phyloP scores from a whole-genome alignment of 495 filamentous ascomycete genomes.

The Talaromyces liani region DNA sequence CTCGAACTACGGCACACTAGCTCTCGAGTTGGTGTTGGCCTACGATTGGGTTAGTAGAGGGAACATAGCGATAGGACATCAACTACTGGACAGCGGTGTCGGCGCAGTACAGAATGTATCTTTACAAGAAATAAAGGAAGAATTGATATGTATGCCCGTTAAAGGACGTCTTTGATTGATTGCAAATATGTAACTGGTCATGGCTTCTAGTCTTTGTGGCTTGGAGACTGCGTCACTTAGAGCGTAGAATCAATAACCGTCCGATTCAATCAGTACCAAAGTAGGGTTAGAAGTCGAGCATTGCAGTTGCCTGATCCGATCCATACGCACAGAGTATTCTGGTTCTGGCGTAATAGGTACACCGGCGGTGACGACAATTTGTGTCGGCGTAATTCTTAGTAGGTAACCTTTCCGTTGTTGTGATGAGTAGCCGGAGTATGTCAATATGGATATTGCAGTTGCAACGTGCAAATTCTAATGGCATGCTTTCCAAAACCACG shows the following conservation, averaged over 20 bases:
- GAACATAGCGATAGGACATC: neutral
- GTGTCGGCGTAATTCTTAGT: neutral
- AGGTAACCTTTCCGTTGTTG: neutral
- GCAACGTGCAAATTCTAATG: neutral
- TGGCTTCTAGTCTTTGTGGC: neutral
- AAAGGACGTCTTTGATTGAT: neutral
- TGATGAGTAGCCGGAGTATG: neutral
- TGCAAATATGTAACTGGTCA: neutral
- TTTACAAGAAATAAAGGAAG: neutral
- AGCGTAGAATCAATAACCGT: neutral
- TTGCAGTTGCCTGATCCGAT: neutral
- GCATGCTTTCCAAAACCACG: too few relatives aligned
- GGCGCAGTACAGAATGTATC: neutral
- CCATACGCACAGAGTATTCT: neutral
- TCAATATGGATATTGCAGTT: neutral
- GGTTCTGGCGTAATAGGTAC: neutral
- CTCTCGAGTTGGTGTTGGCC: neutral
- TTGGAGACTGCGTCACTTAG: neutral
- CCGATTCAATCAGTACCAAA: neutral
- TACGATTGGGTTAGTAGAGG: neutral
- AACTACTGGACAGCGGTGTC: neutral
- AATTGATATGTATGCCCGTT: neutral
- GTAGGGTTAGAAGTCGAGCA: neutral
- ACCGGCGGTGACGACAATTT: neutral
- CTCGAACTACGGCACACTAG: neutral